Percentiles rank a stretch among this genome's conserved stretches.
These are phyloP conservation scores for Pseudevernia furfuracea DNA, from an alignment of 495 filamentous ascomycete species.

Conservation along the genomic window DNA sequence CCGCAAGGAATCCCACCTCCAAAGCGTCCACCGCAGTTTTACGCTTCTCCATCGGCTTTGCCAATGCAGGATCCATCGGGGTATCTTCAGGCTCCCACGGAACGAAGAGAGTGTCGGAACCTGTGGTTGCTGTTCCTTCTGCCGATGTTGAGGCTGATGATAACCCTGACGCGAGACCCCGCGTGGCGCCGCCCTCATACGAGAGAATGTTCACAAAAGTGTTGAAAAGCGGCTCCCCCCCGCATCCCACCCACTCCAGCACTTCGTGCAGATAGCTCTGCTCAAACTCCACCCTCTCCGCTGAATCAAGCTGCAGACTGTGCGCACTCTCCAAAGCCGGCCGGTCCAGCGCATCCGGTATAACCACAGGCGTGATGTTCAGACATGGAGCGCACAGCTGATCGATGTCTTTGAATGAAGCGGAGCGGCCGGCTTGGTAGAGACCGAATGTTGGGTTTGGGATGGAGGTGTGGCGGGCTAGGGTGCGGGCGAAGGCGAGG, in stretches of 20 bases:
- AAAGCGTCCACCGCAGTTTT: constrained; percentile 25
- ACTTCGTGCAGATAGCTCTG: constrained; percentile 31
- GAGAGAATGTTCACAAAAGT: constrained; percentile 35
- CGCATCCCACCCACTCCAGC: constrained; percentile 16
- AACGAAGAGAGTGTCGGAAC: not conserved
- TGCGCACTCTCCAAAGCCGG: constrained; percentile 8
- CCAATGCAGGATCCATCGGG: not conserved
- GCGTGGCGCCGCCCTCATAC: constrained; percentile 8
- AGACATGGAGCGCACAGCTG: constrained; percentile 29
- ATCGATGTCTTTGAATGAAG: constrained; percentile 25
- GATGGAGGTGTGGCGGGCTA: constrained; percentile 25
- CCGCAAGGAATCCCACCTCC: constrained; percentile 27
- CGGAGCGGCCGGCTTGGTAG: constrained; percentile 33
- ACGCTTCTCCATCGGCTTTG: not conserved
- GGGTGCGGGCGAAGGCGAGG: constrained; percentile 28
- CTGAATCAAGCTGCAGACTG: constrained; percentile 27
- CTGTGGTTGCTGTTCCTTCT: not conserved
- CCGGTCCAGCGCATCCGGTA: constrained; percentile 13
- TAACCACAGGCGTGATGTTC: constrained; percentile 30
- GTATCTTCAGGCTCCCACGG: not conserved
- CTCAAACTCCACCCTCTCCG: constrained; percentile 30
- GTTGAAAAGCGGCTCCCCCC: constrained; percentile 29
- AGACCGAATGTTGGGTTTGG: constrained; percentile 30
- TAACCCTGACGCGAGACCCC: not conserved
- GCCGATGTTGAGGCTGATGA: not conserved